phyloP scores from a whole-genome alignment of 108 stramenopile species.

The Cyclotella sp. region DNA sequence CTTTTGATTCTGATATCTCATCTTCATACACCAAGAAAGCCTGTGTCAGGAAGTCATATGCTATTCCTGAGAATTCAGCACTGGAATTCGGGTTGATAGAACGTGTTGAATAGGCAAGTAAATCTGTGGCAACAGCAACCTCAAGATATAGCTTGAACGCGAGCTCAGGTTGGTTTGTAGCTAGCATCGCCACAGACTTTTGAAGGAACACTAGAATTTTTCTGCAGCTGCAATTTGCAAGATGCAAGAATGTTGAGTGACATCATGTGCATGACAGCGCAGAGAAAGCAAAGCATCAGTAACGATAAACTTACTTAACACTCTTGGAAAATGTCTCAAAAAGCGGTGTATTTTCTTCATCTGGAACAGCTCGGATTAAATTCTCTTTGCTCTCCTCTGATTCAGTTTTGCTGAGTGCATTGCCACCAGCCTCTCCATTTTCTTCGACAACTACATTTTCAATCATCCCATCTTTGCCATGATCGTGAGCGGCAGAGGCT shows the following conservation, averaged over 20 bases:
- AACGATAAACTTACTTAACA: slow-evolving; percentile 41
- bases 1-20: slow-evolving; percentile 80
- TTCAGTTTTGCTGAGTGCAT: neutral
- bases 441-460: neutral
- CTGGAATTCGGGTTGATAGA: slow-evolving; percentile 19
- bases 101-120: slow-evolving; percentile 42
- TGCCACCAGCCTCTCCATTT: neutral
- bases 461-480: slow-evolving; percentile 4
- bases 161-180: slow-evolving; percentile 74
- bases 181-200: slow-evolving; percentile 84
- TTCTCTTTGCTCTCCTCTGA: neutral
- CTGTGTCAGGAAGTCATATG: slow-evolving; percentile 96
- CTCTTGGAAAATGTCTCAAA: slow-evolving; percentile 44
- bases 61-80: slow-evolving; percentile 74
- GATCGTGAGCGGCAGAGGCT: neutral
- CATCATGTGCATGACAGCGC: slow-evolving; percentile 5
- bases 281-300: slow-evolving; percentile 3
- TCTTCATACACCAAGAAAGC: slow-evolving; percentile 95
- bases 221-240: slow-evolving; percentile 59
- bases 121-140: slow-evolving; percentile 88
- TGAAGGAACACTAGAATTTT: slow-evolving; percentile 96
- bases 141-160: slow-evolving; percentile 91
- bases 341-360: slow-evolving; percentile 18
- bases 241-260: slow-evolving; percentile 5
- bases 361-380: neutral